Base-by-base conservation (phyloP, 139 green algal species). In the Chlamydomonas sp. region DNA sequence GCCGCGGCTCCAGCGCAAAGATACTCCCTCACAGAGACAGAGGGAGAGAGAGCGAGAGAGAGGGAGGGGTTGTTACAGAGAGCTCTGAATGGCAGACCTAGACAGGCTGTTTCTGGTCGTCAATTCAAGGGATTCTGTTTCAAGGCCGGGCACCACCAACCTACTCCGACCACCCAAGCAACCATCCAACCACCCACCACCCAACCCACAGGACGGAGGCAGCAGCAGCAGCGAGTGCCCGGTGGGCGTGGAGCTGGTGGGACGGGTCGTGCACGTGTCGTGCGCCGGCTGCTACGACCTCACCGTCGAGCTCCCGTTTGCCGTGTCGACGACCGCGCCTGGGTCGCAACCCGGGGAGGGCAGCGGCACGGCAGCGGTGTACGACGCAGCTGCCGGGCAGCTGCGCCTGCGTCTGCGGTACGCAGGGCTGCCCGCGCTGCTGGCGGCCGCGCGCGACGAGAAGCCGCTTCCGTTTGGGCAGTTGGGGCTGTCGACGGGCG, bases 251-350 rank as follows among this genome's bases (percentile, higher is more conserved):
- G 66, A 72, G 49, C 48, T 72, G 31, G 31, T 16, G 29, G 66
- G 48, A 5, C 31, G 35, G 28, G 16, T 5, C 8, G 66, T 72
- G 48, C 50, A 36, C 3, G 48, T 72, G 28, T 54, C 48, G 2
- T 33, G 34, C 10, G 30, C 66, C 20, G 66, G 66, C 48, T 72
- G 48, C n/a, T 8, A 49, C 24, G 48, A 72, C 13, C 66, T 72
- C 33, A 3, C 50, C 3, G 29, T 72, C 16, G 3, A 50, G 48
- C 30, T 72, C 8, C 66, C 49, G 2, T 36, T 72, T 31, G 48
- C 66, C 5, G 66, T 72, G 30, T n/a, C 33, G 5, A n/a, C n/a
- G n/a, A n/a, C n/a, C n/a, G 60, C 60, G 22, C 24, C 34, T 10
- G 54, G 26, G 8, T 36, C 22, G 6, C n/a, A n/a, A n/a, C n/a